Conservation (phyloP, 2,329 filamentous ascomycete genomes). For the Zasmidium cellare region DNA sequence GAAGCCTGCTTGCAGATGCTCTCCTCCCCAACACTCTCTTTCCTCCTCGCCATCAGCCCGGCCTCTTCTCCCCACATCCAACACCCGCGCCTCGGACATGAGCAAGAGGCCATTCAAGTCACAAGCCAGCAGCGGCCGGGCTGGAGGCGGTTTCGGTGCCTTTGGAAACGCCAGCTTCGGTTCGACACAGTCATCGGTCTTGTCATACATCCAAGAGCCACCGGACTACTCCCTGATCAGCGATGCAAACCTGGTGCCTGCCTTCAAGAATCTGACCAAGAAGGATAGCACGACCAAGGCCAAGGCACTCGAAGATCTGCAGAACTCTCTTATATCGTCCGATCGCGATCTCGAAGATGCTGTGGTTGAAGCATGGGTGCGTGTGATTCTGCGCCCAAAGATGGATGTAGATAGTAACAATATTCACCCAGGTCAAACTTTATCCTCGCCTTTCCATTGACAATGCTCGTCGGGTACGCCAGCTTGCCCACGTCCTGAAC, state of each 20-base stretch:
- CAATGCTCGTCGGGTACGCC: slow-evolving; percentile 80
- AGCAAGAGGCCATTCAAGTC: slow-evolving; percentile 62
- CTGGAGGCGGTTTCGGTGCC: slow-evolving; percentile 31
- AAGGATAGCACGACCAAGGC: slow-evolving; percentile 90
- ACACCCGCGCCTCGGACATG: slow-evolving; percentile 39
- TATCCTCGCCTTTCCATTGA: slow-evolving; percentile 92
- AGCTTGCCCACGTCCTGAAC: slow-evolving; percentile 78
- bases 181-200: slow-evolving; percentile 54
- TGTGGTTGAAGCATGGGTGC: slow-evolving; percentile 85
- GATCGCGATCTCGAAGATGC: slow-evolving; percentile 70
- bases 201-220: slow-evolving; percentile 87
- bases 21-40: background rate
- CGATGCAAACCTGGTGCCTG: slow-evolving; percentile 78
- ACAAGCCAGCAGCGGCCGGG: slow-evolving; percentile 64
- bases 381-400: slow-evolving; percentile 34
- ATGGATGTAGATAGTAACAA: slow-evolving; percentile 33
- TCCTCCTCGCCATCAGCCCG: background rate
- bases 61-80: background rate
- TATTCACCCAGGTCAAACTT: slow-evolving; percentile 65
- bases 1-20: background rate
- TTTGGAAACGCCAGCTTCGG: slow-evolving; percentile 47
- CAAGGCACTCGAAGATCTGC: slow-evolving; percentile 84
- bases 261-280: slow-evolving; percentile 90
- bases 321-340: slow-evolving; percentile 61
- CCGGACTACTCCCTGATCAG: slow-evolving; percentile 76